Percentiles rank a stretch among this genome's conserved stretches.
These are phyloP conservation scores for Paecilomyces sp. DNA, from an alignment of 2,329 filamentous ascomycete genomes.

Conservation along the genomic window DNA sequence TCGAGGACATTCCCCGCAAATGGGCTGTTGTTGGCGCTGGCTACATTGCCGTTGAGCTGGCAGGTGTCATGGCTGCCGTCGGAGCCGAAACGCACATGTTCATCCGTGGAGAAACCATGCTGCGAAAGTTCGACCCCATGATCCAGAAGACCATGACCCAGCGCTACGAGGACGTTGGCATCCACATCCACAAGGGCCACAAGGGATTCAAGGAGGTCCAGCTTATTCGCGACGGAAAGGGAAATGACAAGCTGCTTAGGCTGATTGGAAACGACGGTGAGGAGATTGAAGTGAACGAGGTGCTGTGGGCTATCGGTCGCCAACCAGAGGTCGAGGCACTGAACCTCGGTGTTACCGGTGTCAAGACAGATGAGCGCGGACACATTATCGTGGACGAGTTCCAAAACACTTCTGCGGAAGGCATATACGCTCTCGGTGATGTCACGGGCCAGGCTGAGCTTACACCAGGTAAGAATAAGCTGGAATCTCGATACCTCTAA, in stretches of 20 bases:
- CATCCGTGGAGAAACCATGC: conserved; percentile 41
- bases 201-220: conserved; percentile 42
- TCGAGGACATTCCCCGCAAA: conserved; percentile 44
- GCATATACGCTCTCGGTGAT: conserved; percentile 45
- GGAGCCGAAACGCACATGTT: conserved; percentile 46
- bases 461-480: conserved; percentile 35
- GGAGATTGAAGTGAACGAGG: conserved; percentile 41
- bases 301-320: conserved; percentile 46
- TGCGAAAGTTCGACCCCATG: conserved; percentile 48
- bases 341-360: conserved; percentile 32
- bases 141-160: conserved; percentile 46
- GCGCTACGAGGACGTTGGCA: conserved; percentile 42
- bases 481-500: neutral
- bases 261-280: conserved; percentile 36
- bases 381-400: conserved; percentile 43
- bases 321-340: conserved; percentile 38
- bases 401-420: conserved; percentile 42
- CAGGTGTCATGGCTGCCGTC: conserved; percentile 43
- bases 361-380: conserved; percentile 33
- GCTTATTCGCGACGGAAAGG: conserved; percentile 38
- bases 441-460: conserved; percentile 46
- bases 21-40: conserved; percentile 45
- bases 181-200: conserved; percentile 42
- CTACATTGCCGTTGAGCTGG: conserved; percentile 46
- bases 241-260: conserved; percentile 40